Evolutionary conservation across 257 asterid species (phyloP).

Genomic region (Ilex asprella): DNA sequence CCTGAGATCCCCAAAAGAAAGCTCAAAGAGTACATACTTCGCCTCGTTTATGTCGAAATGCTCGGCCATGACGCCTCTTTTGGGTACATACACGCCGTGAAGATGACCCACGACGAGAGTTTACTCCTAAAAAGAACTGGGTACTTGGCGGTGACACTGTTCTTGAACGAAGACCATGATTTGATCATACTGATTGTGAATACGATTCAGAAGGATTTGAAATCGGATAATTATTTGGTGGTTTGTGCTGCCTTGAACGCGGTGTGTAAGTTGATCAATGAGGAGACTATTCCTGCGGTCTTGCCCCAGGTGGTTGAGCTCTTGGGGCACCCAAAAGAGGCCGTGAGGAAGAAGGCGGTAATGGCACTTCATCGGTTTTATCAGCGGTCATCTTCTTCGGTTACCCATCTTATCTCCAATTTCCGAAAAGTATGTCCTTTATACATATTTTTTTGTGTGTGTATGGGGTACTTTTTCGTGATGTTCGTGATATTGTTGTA

Average conservation of each 20-base stretch:
- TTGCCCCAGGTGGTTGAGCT: slow-evolving; percentile 88
- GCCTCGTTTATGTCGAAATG: slow-evolving; percentile 86
- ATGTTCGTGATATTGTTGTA: no score
- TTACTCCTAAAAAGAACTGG: slow-evolving; percentile 74
- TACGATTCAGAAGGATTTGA: slow-evolving; percentile 97
- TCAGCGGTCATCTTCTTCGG: slow-evolving; percentile 79
- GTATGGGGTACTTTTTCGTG: no score
- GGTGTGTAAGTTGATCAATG: slow-evolving; percentile 84
- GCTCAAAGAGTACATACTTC: slow-evolving; percentile 80
- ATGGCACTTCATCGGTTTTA: slow-evolving; percentile 93
- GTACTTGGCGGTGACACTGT: slow-evolving; percentile 84
- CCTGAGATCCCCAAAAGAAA: slow-evolving; percentile 83
- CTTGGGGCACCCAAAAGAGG: slow-evolving; percentile 80
- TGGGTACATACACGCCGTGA: slow-evolving; percentile 94
- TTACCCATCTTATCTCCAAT: slow-evolving; percentile 72
- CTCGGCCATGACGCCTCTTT: slow-evolving; percentile 95
- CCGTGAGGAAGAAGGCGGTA: slow-evolving; percentile 92
- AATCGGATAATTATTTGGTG: slow-evolving; percentile 79
- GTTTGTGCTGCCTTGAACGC: slow-evolving; percentile 87
- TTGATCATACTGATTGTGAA: slow-evolving; percentile 88
- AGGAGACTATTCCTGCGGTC: slow-evolving; percentile 97
- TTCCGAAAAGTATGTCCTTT: slow-evolving; percentile 71
- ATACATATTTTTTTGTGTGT: no score
- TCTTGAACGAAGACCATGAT: slow-evolving; percentile 89
- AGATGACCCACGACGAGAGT: slow-evolving; percentile 93